phyloP scores from a whole-genome alignment of 192 early-diverging fungal genomes.

The Neocallimastix lanati region DNA sequence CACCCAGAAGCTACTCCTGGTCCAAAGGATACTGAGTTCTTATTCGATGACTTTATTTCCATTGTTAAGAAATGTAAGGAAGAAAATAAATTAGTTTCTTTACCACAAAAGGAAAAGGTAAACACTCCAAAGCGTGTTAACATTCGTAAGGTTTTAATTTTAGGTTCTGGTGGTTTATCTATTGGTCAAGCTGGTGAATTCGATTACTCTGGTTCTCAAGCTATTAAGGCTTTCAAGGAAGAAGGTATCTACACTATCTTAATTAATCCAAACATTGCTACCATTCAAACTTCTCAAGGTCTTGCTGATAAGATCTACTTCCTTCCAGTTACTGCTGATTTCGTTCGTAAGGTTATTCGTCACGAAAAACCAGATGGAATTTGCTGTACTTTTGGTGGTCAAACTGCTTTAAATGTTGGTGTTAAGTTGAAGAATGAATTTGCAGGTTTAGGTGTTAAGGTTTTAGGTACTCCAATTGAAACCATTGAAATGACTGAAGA shows the following conservation, averaged over 20 bases:
- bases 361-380: conserved; percentile 96
- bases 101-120: conserved; percentile 46
- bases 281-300: conserved; percentile 94
- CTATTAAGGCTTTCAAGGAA: conserved; percentile 96
- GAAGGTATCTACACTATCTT: conserved; percentile 92
- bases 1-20: conserved; percentile 94
- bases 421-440: conserved; percentile 82
- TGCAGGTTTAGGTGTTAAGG: conserved; percentile 12
- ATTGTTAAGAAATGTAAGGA: conserved; percentile 43
- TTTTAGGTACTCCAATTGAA: conserved; percentile 85
- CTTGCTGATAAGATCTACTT: conserved; percentile 97
- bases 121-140: conserved; percentile 29
- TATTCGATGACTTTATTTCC: conserved; percentile 88
- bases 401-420: conserved; percentile 93
- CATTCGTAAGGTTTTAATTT: conserved; percentile 81
- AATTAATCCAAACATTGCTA: conserved; percentile 98
- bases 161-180: conserved; percentile 91
- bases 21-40: conserved; percentile 88
- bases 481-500: conserved; percentile 96
- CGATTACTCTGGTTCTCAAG: no score
- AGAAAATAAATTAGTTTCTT: conserved; percentile 50
- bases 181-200: no score
- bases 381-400: conserved; percentile 95
- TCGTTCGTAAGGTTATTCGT: conserved; percentile 84
- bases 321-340: conserved; percentile 84